A percentile compares a stretch with the other conserved stretches of the same genome.
Conservation (phyloP, 805 yeast species). For the Yarrowia hollandica region DNA sequence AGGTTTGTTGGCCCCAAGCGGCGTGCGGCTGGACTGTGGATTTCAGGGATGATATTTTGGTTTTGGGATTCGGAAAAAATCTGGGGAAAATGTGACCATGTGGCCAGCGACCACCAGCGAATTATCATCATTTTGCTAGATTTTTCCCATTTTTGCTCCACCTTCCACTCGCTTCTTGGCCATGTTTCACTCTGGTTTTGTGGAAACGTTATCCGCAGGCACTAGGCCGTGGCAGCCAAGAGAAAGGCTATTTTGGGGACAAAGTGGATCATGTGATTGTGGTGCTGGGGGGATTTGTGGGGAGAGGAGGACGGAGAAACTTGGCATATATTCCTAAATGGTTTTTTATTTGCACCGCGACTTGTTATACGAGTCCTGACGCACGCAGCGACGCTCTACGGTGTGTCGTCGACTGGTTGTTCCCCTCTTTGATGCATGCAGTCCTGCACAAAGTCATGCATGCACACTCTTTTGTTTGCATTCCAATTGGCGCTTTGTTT, state of each 20-base stretch:
- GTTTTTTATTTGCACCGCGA: too few relatives aligned
- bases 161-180: neutral
- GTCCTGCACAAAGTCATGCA: slow-evolving; percentile 7
- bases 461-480: slow-evolving; percentile 24
- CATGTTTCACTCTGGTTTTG: neutral
- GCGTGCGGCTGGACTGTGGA: slow-evolving; percentile 23
- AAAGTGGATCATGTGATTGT: slow-evolving; percentile 9
- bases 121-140: too few relatives aligned
- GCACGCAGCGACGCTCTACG: too few relatives aligned
- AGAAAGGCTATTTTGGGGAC: neutral
- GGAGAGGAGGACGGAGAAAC: too few relatives aligned
- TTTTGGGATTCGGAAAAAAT: too few relatives aligned
- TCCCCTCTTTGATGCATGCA: slow-evolving; percentile 22
- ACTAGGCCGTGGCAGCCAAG: slow-evolving; percentile 17
- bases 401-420: too few relatives aligned
- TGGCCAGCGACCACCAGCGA: too few relatives aligned
- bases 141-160: neutral
- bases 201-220: neutral
- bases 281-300: too few relatives aligned
- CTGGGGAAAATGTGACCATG: too few relatives aligned
- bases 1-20: slow-evolving; percentile 7
- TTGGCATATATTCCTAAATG: too few relatives aligned
- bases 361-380: too few relatives aligned
- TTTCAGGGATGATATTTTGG: too few relatives aligned
- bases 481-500: slow-evolving; percentile 27